Percentiles rank a stretch among this genome's conserved stretches.
Conservation (phyloP, 2,329 filamentous ascomycete genomes). For the Talaromyces sp. region DNA sequence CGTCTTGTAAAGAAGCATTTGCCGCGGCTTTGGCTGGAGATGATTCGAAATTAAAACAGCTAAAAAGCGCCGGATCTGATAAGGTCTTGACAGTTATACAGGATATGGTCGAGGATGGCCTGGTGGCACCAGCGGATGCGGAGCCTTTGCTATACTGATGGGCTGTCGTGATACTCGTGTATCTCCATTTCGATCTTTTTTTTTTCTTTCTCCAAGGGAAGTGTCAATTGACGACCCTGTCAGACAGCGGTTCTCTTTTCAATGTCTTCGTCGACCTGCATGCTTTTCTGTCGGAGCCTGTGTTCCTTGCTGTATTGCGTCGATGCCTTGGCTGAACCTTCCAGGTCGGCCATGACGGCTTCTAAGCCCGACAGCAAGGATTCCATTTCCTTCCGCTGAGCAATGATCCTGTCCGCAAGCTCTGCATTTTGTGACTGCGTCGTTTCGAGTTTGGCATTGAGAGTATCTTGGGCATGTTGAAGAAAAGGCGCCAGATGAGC, state of each 20-base stretch:
- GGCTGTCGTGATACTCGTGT: not conserved
- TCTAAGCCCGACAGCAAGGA: constrained; percentile 51
- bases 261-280: constrained; percentile 40
- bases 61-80: constrained; percentile 29
- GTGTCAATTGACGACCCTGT: constrained; percentile 4
- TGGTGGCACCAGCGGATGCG: constrained; percentile 35
- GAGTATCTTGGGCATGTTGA: constrained; percentile 42
- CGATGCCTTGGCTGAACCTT: constrained; percentile 43
- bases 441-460: constrained; percentile 45
- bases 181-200: not conserved
- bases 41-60: constrained; percentile 33
- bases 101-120: constrained; percentile 50
- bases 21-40: constrained; percentile 41
- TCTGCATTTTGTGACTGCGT: constrained; percentile 50
- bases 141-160: constrained; percentile 26
- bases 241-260: constrained; percentile 23
- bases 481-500: constrained; percentile 57
- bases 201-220: not conserved
- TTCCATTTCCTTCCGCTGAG: constrained; percentile 55
- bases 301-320: constrained; percentile 32
- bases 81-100: constrained; percentile 40
- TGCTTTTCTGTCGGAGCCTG: constrained; percentile 35
- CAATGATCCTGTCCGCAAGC: constrained; percentile 46
- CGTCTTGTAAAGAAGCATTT: constrained; percentile 44
- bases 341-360: constrained; percentile 52